Evolutionary conservation across 805 yeast genomes (phyloP).

Genomic region (Kregervanrija fluxuum): DNA sequence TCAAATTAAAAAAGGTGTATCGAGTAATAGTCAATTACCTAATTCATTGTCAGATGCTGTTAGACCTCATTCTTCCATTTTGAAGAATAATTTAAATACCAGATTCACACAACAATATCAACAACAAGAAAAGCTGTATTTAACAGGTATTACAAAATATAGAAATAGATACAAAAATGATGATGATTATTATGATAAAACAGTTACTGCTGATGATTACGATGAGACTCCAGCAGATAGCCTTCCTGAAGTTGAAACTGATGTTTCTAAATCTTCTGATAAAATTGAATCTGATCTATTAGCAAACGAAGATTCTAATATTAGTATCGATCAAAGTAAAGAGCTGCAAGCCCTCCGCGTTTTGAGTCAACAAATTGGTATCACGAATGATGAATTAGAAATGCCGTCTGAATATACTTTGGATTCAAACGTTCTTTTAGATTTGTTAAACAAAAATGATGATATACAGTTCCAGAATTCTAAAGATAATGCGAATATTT

Average conservation of each 20-base stretch:
- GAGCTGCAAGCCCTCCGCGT: slow-evolving; percentile 26
- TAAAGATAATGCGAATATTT: slow-evolving; percentile 29
- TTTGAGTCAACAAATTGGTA: slow-evolving; percentile 27
- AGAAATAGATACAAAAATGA: slow-evolving; percentile 27
- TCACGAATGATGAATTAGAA: slow-evolving; percentile 25
- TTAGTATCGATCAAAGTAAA: slow-evolving; percentile 13
- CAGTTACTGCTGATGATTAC: slow-evolving; percentile 30
- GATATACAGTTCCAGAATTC: slow-evolving; percentile 26
- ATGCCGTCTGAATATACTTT: slow-evolving; percentile 29
- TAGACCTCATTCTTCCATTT: slow-evolving; percentile 24
- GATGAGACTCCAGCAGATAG: slow-evolving; percentile 13
- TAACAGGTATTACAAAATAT: slow-evolving; percentile 34
- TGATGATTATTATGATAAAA: slow-evolving; percentile 50
- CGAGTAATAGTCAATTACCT: slow-evolving; percentile 1
- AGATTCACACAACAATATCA: slow-evolving; percentile 35
- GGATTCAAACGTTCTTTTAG: slow-evolving; percentile 28
- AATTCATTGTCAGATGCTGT: slow-evolving; percentile 8
- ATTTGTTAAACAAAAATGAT: slow-evolving; percentile 29
- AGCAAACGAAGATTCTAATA: slow-evolving; percentile 1
- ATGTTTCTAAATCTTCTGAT: slow-evolving; percentile 15
- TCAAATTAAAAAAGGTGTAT: slow-evolving; percentile 2
- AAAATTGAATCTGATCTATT: slow-evolving; percentile 1
- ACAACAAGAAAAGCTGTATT: slow-evolving; percentile 47
- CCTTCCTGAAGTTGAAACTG: slow-evolving; percentile 20
- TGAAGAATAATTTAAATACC: slow-evolving; percentile 25